A percentile compares a stretch with the other conserved stretches of the same genome.
phyloP scores from a whole-genome alignment of 805 yeast species.

The Kluyveromyces aestuarii region DNA sequence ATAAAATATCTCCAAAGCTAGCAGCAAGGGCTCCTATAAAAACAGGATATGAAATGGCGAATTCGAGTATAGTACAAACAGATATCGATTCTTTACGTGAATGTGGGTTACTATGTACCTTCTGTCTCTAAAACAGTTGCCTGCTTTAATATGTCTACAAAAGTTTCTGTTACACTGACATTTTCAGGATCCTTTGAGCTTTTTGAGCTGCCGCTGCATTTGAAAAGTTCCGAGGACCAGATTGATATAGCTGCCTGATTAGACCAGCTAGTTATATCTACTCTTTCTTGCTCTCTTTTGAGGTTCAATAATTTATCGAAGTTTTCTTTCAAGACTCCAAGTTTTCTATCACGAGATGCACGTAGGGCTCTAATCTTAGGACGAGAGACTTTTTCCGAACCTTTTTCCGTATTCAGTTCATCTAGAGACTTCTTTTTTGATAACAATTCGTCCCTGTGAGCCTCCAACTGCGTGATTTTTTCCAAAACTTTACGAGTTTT shows the following conservation, averaged over 20 bases:
- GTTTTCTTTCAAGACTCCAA: slow-evolving; percentile 5
- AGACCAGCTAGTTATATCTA: background rate
- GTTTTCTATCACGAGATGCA: slow-evolving; percentile 14
- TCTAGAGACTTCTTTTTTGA: slow-evolving; percentile 12
- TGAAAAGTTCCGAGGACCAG: background rate
- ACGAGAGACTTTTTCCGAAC: slow-evolving; percentile 16
- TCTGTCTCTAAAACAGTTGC: slow-evolving; percentile 5
- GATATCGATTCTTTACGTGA: background rate
- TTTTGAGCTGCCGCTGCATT: background rate
- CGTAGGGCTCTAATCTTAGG: slow-evolving; percentile 15
- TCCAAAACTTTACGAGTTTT: slow-evolving; percentile 20
- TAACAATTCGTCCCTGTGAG: slow-evolving; percentile 20
- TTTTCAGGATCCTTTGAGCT: background rate
- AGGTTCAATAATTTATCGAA: slow-evolving; percentile 1
- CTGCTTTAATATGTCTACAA: background rate
- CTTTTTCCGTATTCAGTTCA: slow-evolving; percentile 8
- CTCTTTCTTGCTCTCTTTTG: background rate
- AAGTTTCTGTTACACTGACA: background rate
- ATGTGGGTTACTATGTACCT: background rate
- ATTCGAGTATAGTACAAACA: background rate
- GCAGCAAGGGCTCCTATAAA: no score
- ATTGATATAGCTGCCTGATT: background rate
- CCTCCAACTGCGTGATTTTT: slow-evolving; percentile 21
- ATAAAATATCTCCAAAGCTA: no score
- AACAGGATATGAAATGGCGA: background rate